Evolutionary conservation across 208 protist genomes (phyloP), one percentile per base, ranked within the genome.

Genomic region (Kentomonas sorsogonicus): DNA sequence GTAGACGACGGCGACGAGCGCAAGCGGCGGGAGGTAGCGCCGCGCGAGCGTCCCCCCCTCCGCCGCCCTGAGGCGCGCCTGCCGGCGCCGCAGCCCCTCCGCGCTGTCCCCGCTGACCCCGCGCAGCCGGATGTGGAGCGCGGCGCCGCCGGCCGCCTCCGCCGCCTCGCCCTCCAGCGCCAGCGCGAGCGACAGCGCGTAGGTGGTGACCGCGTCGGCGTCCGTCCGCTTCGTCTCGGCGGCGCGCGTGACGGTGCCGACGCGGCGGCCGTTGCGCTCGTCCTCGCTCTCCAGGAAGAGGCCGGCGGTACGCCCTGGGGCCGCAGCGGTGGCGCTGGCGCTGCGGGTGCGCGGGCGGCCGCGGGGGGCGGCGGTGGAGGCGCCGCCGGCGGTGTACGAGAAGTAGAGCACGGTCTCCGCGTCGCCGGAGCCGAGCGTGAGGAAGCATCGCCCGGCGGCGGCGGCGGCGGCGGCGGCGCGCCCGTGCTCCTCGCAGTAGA

Each of bases 1-100:
- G 50, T 83, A 86, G 38, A 87, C 29, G 23, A 47, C 41, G 11
- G 20, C 40, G 22, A 69, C 56, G 48, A 77, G 59, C 36, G 84
- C 22, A 6, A 77, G 15, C 16, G 83, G 79, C 44, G 47, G 77
- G 20, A 71, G 45, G 66, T 72, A 91, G 3, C 79, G 72, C 10
- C 54, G 33, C 25, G 62, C 57, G 15, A 79, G 9, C 30, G 65
- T 63, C 11, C 74, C 74, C 16, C 57, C 52, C 13, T 53, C 50
- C 11, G 60, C 51, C 45, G 48, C 63, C 29, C 51, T 51, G 23
- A 20, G 60, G 34, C 59, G 27, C 13, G 33, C 29, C 51, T 36
- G 33, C 13, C 41, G 50, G 3, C 23, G 38, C 50, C 34, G 16
- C 54, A 36, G 47, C 29, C 50, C 59, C 13, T 73, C 58, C n/a